Base-by-base conservation (phyloP, 179 eudicot species). In the Corrigiola litoralis region DNA sequence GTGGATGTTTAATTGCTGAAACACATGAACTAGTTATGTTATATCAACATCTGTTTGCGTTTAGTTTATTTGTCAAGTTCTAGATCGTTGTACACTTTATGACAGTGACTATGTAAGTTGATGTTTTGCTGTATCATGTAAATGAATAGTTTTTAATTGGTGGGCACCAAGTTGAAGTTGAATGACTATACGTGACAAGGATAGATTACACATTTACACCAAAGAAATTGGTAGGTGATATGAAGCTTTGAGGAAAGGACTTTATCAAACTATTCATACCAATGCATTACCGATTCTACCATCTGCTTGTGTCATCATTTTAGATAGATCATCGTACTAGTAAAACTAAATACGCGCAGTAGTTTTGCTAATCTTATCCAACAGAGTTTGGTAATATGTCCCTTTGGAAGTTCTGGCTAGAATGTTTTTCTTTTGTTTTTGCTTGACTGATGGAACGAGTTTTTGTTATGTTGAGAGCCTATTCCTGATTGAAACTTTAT, bases 121-220 rank as follows among this genome's bases (percentile, higher is more conserved):
- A n/a, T n/a, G n/a, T n/a, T n/a, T n/a, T n/a, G n/a, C n/a, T n/a
- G n/a, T n/a, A n/a, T n/a, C n/a, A n/a, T n/a, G n/a, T n/a, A n/a
- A n/a, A n/a, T n/a, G n/a, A n/a, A n/a, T n/a, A n/a, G n/a, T n/a
- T n/a, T n/a, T n/a, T n/a, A n/a, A n/a, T n/a, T n/a, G n/a, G n/a
- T n/a, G n/a, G n/a, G 60, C 14, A 54, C 28, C 47, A 36, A 46
- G 44, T 36, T 37, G 24, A 46, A 25, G 53, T 45, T 47, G n/a
- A 16, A 38, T 38, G 11, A 38, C 47, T 40, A 64, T 64, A 27
- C 24, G 18, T 55, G 70, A 64, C 2, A 11, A 29, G 18, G 75
- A 71, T 68, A 70, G 28, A 47, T 52, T 42, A 11, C 68, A 54
- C 57, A 63, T 51, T 18, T 40, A 57, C 18, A 25, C 34, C 56